A percentile compares a stretch with the other conserved stretches of the same genome.
Conservation (phyloP, 2,329 filamentous ascomycete genomes). For the Parastagonospora nodorum region DNA sequence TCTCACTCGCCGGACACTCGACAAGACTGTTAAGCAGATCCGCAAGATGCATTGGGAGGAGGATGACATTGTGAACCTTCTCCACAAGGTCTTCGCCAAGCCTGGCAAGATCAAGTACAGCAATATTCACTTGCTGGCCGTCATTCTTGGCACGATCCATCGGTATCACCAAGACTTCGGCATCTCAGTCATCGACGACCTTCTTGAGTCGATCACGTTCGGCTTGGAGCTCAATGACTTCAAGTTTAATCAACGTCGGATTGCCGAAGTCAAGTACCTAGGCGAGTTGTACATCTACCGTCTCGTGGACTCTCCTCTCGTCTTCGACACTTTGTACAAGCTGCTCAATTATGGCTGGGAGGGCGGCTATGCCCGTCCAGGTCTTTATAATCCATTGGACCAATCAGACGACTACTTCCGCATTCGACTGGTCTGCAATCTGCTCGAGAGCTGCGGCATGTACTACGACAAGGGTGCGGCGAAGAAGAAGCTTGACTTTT, state of each 20-base stretch:
- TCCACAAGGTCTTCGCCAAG: constrained; percentile 93
- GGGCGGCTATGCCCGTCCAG: constrained; percentile 78
- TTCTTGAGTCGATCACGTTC: constrained; percentile 84
- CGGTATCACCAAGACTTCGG: constrained; percentile 92
- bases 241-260: constrained; percentile 91
- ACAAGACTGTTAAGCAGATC: constrained; percentile 91
- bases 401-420: constrained; percentile 94
- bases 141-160: constrained; percentile 85
- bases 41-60: constrained; percentile 98
- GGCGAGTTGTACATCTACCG: constrained; percentile 98
- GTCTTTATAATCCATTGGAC: constrained; percentile 77
- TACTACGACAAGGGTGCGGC: constrained; percentile 93
- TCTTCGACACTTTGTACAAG: constrained; percentile 95
- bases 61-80: constrained; percentile 75
- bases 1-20: constrained; percentile 90
- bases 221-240: constrained; percentile 96
- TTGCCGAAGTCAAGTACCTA: constrained; percentile 95
- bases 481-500: constrained; percentile 97
- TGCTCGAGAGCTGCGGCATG: constrained; percentile 93
- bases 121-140: constrained; percentile 91
- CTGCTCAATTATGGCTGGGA: constrained; percentile 91
- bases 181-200: constrained; percentile 86
- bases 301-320: constrained; percentile 91
- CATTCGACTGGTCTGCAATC: constrained; percentile 83
- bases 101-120: constrained; percentile 97